A percentile compares a stretch with the other conserved stretches of the same genome.
These are phyloP conservation scores for Chrysosphaeria jannelii DNA, from an alignment of 2,329 filamentous ascomycete genomes.

Conservation along the genomic window DNA sequence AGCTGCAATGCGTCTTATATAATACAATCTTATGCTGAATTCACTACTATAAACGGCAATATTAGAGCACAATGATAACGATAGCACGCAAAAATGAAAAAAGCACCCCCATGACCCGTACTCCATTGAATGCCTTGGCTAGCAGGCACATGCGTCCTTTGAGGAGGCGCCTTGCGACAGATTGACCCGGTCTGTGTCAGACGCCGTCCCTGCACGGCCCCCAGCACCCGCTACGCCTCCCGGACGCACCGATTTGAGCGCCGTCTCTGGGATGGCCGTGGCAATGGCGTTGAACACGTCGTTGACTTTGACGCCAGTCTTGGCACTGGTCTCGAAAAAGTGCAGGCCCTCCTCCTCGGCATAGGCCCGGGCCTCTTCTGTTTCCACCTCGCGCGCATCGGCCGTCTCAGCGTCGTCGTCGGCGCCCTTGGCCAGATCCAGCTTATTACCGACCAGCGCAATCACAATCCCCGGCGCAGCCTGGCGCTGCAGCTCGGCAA, in stretches of 20 bases:
- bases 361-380: constrained; percentile 74
- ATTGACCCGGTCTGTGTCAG: constrained; percentile 53
- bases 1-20: no score
- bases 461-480: constrained; percentile 92
- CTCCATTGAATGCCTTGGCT: no score
- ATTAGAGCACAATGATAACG: no score
- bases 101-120: no score
- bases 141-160: constrained; percentile 85
- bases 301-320: constrained; percentile 78
- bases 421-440: constrained; percentile 36
- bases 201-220: constrained; percentile 14
- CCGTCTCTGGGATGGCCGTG: constrained; percentile 91
- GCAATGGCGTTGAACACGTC: constrained; percentile 97
- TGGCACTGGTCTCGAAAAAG: constrained; percentile 96
- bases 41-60: no score
- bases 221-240: constrained; percentile 12
- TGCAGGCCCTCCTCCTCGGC: constrained; percentile 80
- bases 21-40: no score
- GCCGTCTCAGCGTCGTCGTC: constrained; percentile 40
- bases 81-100: no score
- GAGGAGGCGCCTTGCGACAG: constrained; percentile 39
- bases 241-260: constrained; percentile 66
- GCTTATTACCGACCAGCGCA: constrained; percentile 86
- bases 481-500: constrained; percentile 87
- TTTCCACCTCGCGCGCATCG: constrained; percentile 65